phyloP scores from a whole-genome alignment of 345 rosid genomes.

The Heritiera littoralis region DNA sequence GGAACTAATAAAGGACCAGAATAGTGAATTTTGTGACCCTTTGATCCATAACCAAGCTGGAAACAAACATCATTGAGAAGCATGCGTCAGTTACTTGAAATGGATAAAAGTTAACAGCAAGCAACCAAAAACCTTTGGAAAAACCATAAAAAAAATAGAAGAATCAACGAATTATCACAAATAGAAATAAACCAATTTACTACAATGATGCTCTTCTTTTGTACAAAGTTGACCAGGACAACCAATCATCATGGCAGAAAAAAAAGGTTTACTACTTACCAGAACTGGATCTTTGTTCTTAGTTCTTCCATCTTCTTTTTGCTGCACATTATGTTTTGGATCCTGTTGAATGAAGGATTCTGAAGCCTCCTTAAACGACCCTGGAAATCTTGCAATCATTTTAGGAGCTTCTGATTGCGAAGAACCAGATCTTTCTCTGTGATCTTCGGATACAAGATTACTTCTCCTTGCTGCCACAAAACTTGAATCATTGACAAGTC shows the following conservation, averaged over 20 bases:
- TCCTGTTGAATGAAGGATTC: slow-evolving; percentile 58
- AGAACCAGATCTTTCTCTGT: slow-evolving; percentile 47
- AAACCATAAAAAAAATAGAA: not conserved
- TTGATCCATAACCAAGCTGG: slow-evolving; percentile 88
- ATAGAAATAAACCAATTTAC: not conserved
- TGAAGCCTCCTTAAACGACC: slow-evolving; percentile 86
- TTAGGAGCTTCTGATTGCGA: slow-evolving; percentile 60
- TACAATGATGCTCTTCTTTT: not conserved
- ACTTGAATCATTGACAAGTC: slow-evolving; percentile 61
- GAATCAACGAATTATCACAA: not conserved
- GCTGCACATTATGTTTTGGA: slow-evolving; percentile 52
- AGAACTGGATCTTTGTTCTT: slow-evolving; percentile 69
- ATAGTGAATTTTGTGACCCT: slow-evolving; percentile 89
- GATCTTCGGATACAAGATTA: slow-evolving; percentile 51
- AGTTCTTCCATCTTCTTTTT: slow-evolving; percentile 61
- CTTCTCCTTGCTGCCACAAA: slow-evolving; percentile 61
- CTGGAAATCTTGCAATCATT: slow-evolving; percentile 73
- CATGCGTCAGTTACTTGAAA: slow-evolving; percentile 6
- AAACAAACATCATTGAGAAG: slow-evolving; percentile 19
- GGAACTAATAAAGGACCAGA: slow-evolving; percentile 92
- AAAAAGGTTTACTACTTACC: slow-evolving; percentile 48
- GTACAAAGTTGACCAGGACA: not conserved
- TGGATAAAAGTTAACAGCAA: not conserved
- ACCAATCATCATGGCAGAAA: not conserved
- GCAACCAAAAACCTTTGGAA: not conserved